Percentiles rank a stretch among this genome's conserved stretches.
Conservation (phyloP, 345 rosid species). For the Eucalyptus virginea region DNA sequence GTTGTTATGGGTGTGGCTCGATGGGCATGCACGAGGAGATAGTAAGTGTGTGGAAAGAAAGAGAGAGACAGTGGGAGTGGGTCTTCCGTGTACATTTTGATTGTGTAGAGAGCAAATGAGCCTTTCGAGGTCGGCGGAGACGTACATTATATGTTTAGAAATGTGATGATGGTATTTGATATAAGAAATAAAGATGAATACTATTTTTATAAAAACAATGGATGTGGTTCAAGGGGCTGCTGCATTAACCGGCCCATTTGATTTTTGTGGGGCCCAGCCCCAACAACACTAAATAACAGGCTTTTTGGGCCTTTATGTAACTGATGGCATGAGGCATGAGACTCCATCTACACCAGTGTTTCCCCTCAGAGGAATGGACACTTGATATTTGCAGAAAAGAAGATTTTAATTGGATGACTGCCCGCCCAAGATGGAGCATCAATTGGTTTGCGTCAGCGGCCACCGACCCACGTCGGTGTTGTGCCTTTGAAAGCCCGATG, state of each 20-base stretch:
- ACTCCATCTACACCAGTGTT: neutral
- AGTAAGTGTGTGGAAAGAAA: neutral
- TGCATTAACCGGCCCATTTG: neutral
- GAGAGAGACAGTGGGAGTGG: neutral
- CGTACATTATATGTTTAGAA: neutral
- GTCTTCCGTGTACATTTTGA: neutral
- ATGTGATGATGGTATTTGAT: neutral
- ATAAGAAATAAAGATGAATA: neutral
- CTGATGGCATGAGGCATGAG: neutral
- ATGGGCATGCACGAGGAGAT: neutral
- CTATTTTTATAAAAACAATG: neutral
- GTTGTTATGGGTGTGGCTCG: neutral
- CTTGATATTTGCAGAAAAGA: neutral
- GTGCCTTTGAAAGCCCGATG: neutral
- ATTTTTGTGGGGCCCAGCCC: neutral
- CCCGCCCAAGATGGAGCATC: neutral
- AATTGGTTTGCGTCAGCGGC: neutral
- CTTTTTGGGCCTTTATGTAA: neutral
- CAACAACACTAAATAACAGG: neutral
- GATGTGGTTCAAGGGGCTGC: neutral
- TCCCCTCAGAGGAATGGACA: neutral
- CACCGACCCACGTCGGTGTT: neutral
- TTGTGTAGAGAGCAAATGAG: neutral
- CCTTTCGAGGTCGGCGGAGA: neutral
- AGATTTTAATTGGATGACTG: accelerated